Conservation (phyloP, 1,139 yeast genomes). For the Saccharomyces hybrid region DNA sequence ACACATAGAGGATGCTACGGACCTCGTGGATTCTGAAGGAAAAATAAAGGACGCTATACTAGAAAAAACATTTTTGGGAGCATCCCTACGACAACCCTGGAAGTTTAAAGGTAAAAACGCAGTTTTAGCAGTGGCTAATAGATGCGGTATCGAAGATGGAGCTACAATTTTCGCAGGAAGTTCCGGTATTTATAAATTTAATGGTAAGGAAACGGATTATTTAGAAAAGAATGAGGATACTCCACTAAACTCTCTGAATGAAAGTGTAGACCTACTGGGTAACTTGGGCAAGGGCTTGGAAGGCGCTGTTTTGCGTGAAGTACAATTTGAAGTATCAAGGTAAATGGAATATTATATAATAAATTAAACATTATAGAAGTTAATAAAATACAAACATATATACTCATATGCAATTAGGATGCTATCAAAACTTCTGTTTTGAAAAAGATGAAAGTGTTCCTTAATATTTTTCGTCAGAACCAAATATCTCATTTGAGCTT, state of each 20-base stretch:
- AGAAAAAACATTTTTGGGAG: conserved; percentile 38
- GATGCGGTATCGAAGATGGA: conserved; percentile 67
- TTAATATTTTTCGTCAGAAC: not conserved
- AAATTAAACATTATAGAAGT: not conserved
- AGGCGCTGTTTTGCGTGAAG: conserved; percentile 53
- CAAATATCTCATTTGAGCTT: not conserved
- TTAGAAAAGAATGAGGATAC: conserved; percentile 22
- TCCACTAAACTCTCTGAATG: conserved; percentile 34
- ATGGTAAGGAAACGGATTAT: conserved; percentile 30
- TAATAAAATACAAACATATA: not conserved
- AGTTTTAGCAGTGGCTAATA: conserved; percentile 36
- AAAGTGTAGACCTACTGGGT: conserved; percentile 48
- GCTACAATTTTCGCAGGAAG: conserved; percentile 58
- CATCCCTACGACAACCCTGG: conserved; percentile 20
- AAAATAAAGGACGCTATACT: not conserved
- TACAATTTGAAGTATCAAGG: conserved; percentile 19
- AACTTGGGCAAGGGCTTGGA: conserved; percentile 54
- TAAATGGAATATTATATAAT: not conserved
- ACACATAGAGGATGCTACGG: not conserved
- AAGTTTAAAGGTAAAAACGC: conserved; percentile 21
- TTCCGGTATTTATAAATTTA: conserved; percentile 52
- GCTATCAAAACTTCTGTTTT: not conserved
- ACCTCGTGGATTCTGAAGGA: not conserved
- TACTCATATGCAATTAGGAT: not conserved
- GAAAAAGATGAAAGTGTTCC: not conserved